A percentile compares a stretch with the other conserved stretches of the same genome.
Evolutionary conservation across 257 asterid genomes (phyloP).

Genomic region (Gentiana dahurica): DNA sequence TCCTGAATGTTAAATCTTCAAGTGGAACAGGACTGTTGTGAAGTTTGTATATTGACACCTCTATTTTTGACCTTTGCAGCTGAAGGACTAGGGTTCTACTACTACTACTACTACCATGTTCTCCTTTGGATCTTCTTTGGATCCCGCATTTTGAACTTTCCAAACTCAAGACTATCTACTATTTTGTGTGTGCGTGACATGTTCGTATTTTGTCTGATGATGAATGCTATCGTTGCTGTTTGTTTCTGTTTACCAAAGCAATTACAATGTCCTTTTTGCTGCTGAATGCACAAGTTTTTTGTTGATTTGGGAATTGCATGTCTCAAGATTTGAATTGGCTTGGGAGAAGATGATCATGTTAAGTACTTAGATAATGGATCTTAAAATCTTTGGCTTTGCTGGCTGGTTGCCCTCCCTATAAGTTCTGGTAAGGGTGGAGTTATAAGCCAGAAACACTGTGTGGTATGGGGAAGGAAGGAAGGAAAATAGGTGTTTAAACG

Average conservation of each 20-base stretch:
- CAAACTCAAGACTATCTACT: constrained; percentile 41
- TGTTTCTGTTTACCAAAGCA: constrained; percentile 43
- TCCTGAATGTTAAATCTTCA: neutral
- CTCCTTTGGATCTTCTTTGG: constrained; percentile 23
- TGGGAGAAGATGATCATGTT: constrained; percentile 28
- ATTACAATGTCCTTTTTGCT: constrained; percentile 33
- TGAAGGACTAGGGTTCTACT: constrained; percentile 22
- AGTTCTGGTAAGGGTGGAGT: constrained; percentile 23
- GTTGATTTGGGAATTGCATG: constrained; percentile 27
- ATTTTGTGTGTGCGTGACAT: constrained; percentile 39
- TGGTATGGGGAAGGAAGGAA: constrained; percentile 26
- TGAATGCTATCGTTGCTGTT: constrained; percentile 58
- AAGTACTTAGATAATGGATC: constrained; percentile 16
- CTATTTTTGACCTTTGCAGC: constrained; percentile 20
- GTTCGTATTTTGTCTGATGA: constrained; percentile 37
- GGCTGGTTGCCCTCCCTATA: constrained; percentile 24
- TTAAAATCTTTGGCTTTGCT: constrained; percentile 18
- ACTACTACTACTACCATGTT: too few relatives aligned
- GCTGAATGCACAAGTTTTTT: constrained; percentile 30
- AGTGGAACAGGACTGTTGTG: neutral
- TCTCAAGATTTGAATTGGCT: constrained; percentile 25
- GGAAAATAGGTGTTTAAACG: constrained; percentile 22
- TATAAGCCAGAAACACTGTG: constrained; percentile 23
- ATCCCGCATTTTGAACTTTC: constrained; percentile 29
- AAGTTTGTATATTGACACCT: constrained; percentile 6